phyloP scores from a whole-genome alignment of 2,329 filamentous ascomycete genomes.

The Beauveria scarabaeidicola region DNA sequence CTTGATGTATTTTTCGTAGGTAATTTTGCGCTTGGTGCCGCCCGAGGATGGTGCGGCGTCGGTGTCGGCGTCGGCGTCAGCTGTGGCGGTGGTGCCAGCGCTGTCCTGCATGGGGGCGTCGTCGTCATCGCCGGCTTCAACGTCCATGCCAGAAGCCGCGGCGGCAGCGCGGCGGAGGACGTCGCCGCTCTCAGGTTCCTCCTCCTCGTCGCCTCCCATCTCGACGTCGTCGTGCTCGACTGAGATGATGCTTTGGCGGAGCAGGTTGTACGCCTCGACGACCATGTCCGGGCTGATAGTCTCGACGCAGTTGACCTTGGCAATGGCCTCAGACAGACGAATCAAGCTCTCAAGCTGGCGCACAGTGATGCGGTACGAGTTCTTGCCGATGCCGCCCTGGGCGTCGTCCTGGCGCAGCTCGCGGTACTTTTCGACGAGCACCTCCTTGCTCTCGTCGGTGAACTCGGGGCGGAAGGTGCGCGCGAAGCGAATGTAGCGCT shows the following conservation, averaged over 20 bases:
- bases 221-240: constrained; percentile 98
- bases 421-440: constrained; percentile 90
- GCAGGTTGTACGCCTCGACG: constrained; percentile 80
- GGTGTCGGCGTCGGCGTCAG: not conserved
- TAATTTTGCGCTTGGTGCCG: constrained; percentile 72
- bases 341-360: constrained; percentile 95
- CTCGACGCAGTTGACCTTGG: constrained; percentile 92
- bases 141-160: constrained; percentile 35
- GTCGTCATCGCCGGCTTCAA: constrained; percentile 37
- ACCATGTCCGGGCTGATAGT: constrained; percentile 82
- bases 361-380: constrained; percentile 96
- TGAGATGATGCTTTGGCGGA: constrained; percentile 91
- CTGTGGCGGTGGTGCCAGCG: not conserved
- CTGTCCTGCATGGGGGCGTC: not conserved
- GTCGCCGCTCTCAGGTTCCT: constrained; percentile 35
- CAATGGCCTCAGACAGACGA: constrained; percentile 91
- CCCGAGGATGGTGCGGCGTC: constrained; percentile 25
- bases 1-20: constrained; percentile 87
- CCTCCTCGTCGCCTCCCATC: constrained; percentile 66
- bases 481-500: constrained; percentile 95
- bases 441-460: constrained; percentile 73
- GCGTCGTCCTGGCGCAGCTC: constrained; percentile 88
- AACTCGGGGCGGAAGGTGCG: constrained; percentile 91
- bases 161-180: constrained; percentile 32
- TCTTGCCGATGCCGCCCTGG: constrained; percentile 86